Conservation (phyloP, 2,329 filamentous ascomycete species). For the Fusarium armeniacum region DNA sequence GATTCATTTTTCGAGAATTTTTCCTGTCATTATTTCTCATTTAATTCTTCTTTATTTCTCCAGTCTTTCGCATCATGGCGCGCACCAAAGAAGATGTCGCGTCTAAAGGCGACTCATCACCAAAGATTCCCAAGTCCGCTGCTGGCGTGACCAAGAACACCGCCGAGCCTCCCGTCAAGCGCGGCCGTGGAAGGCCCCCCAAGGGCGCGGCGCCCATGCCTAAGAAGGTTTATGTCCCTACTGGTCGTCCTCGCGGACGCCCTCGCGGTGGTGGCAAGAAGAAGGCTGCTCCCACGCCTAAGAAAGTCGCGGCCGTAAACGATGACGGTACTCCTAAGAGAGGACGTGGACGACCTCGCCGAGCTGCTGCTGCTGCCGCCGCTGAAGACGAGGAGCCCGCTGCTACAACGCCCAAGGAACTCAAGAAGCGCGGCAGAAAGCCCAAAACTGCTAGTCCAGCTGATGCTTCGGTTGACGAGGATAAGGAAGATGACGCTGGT, state of each 20-base stretch:
- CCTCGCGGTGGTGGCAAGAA: slow-evolving; percentile 59
- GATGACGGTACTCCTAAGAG: slow-evolving; percentile 33
- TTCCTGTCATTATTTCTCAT: not conserved
- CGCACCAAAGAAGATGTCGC: slow-evolving; percentile 53
- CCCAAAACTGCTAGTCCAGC: slow-evolving; percentile 44
- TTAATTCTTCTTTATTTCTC: slow-evolving; percentile 9
- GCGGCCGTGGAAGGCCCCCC: slow-evolving; percentile 59
- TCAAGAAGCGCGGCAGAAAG: slow-evolving; percentile 50
- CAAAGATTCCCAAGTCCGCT: slow-evolving; percentile 49
- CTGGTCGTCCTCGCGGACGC: slow-evolving; percentile 63
- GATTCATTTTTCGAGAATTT: slow-evolving; percentile 33
- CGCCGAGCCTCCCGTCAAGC: slow-evolving; percentile 56
- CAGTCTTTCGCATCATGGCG: slow-evolving; percentile 47
- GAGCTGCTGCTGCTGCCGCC: slow-evolving; percentile 39
- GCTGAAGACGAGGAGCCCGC: slow-evolving; percentile 23
- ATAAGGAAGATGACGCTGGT: slow-evolving; percentile 7
- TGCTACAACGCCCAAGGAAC: slow-evolving; percentile 39
- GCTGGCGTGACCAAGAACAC: slow-evolving; percentile 58
- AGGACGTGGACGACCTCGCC: slow-evolving; percentile 52
- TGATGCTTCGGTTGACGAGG: slow-evolving; percentile 34
- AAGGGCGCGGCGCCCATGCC: slow-evolving; percentile 50
- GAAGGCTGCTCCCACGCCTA: slow-evolving; percentile 27
- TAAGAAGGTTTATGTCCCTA: slow-evolving; percentile 54
- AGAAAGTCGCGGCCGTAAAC: slow-evolving; percentile 14
- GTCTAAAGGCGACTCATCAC: slow-evolving; percentile 35